Base-by-base conservation (phyloP, 2,329 filamentous ascomycete species). In the Pestalotiopsis sp. region DNA sequence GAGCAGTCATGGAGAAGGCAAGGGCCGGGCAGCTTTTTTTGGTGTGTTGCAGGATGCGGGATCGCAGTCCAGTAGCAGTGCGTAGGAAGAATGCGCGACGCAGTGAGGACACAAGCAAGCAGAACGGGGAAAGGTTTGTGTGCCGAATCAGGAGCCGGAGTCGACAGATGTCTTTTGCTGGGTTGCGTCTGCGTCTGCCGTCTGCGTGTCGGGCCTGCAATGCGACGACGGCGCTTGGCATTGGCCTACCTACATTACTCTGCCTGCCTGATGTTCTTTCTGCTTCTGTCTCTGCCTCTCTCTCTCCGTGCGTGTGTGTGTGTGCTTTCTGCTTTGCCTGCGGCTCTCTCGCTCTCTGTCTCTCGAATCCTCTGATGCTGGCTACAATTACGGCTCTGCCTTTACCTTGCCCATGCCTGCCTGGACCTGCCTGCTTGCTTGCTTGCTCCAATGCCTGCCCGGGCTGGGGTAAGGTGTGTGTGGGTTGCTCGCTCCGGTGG, bases 211-310 rank as follows among this genome's bases (percentile, higher is more conserved):
- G 25, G 38, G 45, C 49, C 64, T 66, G 64, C 64, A 66, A 66
- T 66, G 64, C 64, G 64, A 66, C 64, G 64, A 66, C 64, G 64
- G 56, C 64, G 64, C 64, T 60, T 56, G 45, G 56, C 36, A 36
- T 56, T 56, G 36, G 45, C 45, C 45, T 52, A 52, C 45, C 45
- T 52, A 52, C 45, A 52, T 52, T 52, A 52, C 45, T 52, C 45
- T 52, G 45, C 17, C 45, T 52, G 60, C 60, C 60, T 38, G 27
- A 63, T 36, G 31, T 36, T 36, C 31, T 36, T 36, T 36, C 45
- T 52, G 45, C 7, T 14, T 49, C 14, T 14, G n/a, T 6, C 11
- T 20, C 20, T 52, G 45, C 20, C 20, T 52, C 45, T 52, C 14
- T 20, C 6, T 52, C 31, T 52, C 45, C 17, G 17, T 20, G 20